Evolutionary conservation across 78 protist genomes (phyloP), one percentile per base, ranked within the genome.

Genomic region (Bodo saltans): DNA sequence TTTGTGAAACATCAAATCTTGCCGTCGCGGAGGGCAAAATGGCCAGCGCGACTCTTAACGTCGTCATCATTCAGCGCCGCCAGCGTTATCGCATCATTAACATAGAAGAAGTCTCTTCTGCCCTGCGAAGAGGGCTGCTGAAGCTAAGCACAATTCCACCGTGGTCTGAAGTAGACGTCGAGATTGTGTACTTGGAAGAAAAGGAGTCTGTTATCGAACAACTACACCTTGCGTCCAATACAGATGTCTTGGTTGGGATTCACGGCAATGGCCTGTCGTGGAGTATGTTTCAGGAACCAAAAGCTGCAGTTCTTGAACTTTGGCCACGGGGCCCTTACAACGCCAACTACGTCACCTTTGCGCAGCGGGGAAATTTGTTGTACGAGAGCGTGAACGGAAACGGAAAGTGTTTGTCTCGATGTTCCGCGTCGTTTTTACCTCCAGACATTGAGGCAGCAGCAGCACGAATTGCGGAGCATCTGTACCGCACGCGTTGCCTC

Each of bases 241-340:
- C 81, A 4, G 81, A 76, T 40, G 40, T 76, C 4, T 2, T 76
- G 67, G 41, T 76, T 2, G 81, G 81, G 34, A 27, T 38, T 33
- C 81, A 76, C 12, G 81, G 81, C 8, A 76, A 76, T 29, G 81
- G 81, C 33, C 69, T 76, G 30, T 42, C 81, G 67, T 76, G 81
- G 81, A 38, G 41, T 3, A 38, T 67, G 37, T 23, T 76, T 28
- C 12, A 42, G 81, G 35, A 68, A 27, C 71, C 71, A 12, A 23
- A 39, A 47, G 3, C 11, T 27, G 69, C 42, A 12, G 81, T 76
- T 29, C 25, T 76, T 38, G 81, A 76, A 38, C 40, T 76, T 23
- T 76, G 81, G 81, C 42, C 42, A 17, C 12, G 42, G 32, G 38
- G 42, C 53, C 81, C 81, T 23, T 76, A 76, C 81, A 76, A 76